phyloP scores from a whole-genome alignment of 305 asterid genomes.

The Fraxinus greggii region DNA sequence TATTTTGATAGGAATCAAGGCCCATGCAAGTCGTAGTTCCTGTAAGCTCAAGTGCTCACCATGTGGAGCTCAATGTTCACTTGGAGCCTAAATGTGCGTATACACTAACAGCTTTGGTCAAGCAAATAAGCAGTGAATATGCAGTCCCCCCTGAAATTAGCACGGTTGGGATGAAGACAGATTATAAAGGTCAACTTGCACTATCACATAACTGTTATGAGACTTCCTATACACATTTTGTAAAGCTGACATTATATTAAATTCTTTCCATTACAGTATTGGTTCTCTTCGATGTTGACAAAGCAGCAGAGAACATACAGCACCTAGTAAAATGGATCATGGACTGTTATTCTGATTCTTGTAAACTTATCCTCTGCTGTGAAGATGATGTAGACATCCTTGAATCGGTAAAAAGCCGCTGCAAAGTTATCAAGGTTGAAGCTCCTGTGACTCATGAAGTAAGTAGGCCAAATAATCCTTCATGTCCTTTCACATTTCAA shows the following conservation, averaged over 20 bases:
- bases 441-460: constrained; percentile 70
- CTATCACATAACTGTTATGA: neutral
- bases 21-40: constrained; percentile 64
- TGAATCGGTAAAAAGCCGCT: constrained; percentile 63
- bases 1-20: constrained; percentile 54
- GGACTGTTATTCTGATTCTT: constrained; percentile 81
- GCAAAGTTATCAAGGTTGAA: constrained; percentile 58
- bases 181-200: constrained; percentile 56
- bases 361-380: constrained; percentile 75
- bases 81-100: constrained; percentile 61
- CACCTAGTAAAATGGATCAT: constrained; percentile 83
- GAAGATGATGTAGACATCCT: constrained; percentile 66
- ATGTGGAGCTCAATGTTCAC: constrained; percentile 69
- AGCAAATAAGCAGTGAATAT: constrained; percentile 59
- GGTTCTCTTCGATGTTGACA: constrained; percentile 74
- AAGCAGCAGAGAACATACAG: constrained; percentile 70
- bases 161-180: constrained; percentile 43
- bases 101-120: constrained; percentile 70
- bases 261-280: constrained; percentile 44
- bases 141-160: constrained; percentile 68
- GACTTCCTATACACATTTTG: neutral
- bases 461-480: constrained; percentile 23
- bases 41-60: constrained; percentile 75
- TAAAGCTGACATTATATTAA: neutral
- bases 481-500: neutral